phyloP scores from a whole-genome alignment of 192 early-diverging fungal species.

The Phlyctochytrium planicorne region DNA sequence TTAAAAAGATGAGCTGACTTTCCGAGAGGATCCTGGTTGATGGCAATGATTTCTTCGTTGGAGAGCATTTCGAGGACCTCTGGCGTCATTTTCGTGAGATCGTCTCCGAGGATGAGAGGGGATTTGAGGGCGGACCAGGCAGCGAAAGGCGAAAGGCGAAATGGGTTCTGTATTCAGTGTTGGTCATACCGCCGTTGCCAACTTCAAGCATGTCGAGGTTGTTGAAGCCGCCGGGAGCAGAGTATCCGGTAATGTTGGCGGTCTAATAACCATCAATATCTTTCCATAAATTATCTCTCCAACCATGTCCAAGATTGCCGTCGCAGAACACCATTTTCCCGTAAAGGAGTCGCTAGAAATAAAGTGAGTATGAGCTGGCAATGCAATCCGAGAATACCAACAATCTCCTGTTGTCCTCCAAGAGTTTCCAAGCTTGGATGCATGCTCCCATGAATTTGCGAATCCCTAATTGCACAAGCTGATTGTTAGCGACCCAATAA shows the following conservation, averaged over 20 bases:
- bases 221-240: conserved; percentile 49
- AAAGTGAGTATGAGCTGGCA: background rate
- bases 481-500: conserved; percentile 47
- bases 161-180: conserved; percentile 48
- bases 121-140: conserved; percentile 59
- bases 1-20: conserved; percentile 15
- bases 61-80: conserved; percentile 31
- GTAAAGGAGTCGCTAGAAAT: background rate
- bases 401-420: conserved; percentile 37
- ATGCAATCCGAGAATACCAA: too few relatives aligned
- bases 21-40: conserved; percentile 63
- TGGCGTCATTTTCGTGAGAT: conserved; percentile 36
- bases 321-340: conserved; percentile 29
- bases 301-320: conserved; percentile 31
- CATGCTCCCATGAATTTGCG: conserved; percentile 44
- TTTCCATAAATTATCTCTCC: background rate
- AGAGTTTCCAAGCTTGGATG: conserved; percentile 34
- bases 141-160: too few relatives aligned
- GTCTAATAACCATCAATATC: too few relatives aligned
- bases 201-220: conserved; percentile 60
- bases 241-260: conserved; percentile 13
- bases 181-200: conserved; percentile 50
- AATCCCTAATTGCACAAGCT: conserved; percentile 51
- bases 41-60: conserved; percentile 53
- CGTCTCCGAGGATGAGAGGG: conserved; percentile 59